Conservation (phyloP, 805 yeast genomes). For the Ogataea pilisensis region DNA sequence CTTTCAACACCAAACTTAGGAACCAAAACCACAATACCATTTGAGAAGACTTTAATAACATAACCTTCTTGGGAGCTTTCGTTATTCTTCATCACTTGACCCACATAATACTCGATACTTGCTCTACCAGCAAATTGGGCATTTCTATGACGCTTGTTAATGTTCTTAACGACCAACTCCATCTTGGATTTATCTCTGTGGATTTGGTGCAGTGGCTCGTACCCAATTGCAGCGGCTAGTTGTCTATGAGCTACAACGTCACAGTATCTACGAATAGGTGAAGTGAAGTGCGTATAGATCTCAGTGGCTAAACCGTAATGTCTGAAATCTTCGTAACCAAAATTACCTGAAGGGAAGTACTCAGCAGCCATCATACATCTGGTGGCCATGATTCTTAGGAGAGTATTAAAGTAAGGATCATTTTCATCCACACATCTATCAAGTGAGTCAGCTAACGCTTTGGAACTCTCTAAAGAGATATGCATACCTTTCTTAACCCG, state of each 20-base stretch:
- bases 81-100: conserved; percentile 90
- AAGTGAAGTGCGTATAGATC: conserved; percentile 96
- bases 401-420: conserved; percentile 89
- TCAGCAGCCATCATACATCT: conserved; percentile 99
- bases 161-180: conserved; percentile 84
- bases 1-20: conserved; percentile 97
- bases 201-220: conserved; percentile 73
- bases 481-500: conserved; percentile 72
- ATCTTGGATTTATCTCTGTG: conserved; percentile 88
- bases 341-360: conserved; percentile 88
- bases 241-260: conserved; percentile 98
- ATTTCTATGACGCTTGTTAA: conserved; percentile 91
- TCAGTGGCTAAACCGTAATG: conserved; percentile 98
- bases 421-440: conserved; percentile 80
- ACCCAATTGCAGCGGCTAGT: conserved; percentile 95
- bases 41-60: conserved; percentile 85
- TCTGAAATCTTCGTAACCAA: conserved; percentile 83
- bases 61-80: conserved; percentile 84
- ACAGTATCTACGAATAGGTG: conserved; percentile 97
- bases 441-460: conserved; percentile 87
- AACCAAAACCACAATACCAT: conserved; percentile 91
- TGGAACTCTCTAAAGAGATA: conserved; percentile 79
- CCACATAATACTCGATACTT: conserved; percentile 94
- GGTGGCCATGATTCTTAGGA: conserved; percentile 94
- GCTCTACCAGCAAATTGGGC: conserved; percentile 99